Evolutionary conservation across 768 basidiomycete species (phyloP), one percentile per base, ranked within the genome.

Genomic region (Lactarius tabidus): DNA sequence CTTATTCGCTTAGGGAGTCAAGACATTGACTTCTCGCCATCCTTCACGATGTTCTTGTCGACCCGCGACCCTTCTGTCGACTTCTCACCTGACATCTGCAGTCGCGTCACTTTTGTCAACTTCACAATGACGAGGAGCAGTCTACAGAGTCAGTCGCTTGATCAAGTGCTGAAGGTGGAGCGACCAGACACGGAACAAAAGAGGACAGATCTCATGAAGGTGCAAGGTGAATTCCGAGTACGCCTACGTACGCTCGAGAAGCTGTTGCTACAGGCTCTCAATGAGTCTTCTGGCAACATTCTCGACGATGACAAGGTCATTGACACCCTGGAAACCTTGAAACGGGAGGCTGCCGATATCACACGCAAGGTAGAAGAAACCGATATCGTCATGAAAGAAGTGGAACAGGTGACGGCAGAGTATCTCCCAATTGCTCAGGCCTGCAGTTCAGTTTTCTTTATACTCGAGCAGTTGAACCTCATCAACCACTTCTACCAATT

Each of bases 41-140:
- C 97, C n/a, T 99, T 99, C 82, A 97, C 93, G 6, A 95, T 99
- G 93, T 99, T 99, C 85, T 82, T 99, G 52, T 93, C 96, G 2
- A 99, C 97, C 14, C 81, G 97, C 26, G 95, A 99, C 75, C 95
- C 97, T 2, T 96, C 96, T 0, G 90, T 97, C 67, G 95, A 98
- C 71, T 98, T 99, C 77, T 92, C 96, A 15, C 95, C 97, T 3
- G 97, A 99, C 75, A 95, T 99, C 70, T 98, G 96, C 81, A 96
- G 94, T 80, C 87, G 97, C 66, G 93, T 96, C 31, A 93, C 91
- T 0, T 94, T 95, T 71, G 93, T 95, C 78, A 95, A 94, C 79
- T 95, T 95, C 77, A 96, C 95, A 31, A 99, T 99, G 96, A 99
- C 97, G 0, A 86, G 95, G 64, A 94, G 94, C 75, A 98, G 96